Conservation (phyloP, 2,329 filamentous ascomycete genomes). For the Nemania sp. region DNA sequence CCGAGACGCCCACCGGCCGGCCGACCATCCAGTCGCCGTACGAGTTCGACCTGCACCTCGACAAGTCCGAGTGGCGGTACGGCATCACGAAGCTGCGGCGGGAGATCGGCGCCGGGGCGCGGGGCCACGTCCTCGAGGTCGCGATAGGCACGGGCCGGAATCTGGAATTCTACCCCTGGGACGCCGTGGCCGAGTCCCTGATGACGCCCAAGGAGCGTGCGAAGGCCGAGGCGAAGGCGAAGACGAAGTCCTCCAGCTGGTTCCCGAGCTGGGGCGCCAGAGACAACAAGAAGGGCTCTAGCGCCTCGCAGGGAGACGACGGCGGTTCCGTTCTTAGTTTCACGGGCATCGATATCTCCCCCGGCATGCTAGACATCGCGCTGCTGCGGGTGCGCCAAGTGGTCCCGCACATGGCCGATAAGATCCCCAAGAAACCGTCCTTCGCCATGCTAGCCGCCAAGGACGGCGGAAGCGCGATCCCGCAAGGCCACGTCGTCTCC, state of each 20-base stretch:
- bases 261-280: conserved; percentile 1
- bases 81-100: conserved; percentile 58
- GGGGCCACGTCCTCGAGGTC: conserved; percentile 64
- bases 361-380: conserved; percentile 63
- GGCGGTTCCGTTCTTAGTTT: conserved; percentile 54
- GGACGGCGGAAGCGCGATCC: conserved; percentile 6
- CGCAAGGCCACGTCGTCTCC: conserved; percentile 31
- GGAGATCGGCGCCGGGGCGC: conserved; percentile 52
- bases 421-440: conserved; percentile 45
- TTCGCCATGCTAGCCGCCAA: conserved; percentile 35
- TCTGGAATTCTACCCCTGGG: conserved; percentile 63
- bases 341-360: conserved; percentile 65
- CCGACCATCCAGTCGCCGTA: conserved; percentile 55
- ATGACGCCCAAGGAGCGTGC: conserved; percentile 29
- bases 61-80: conserved; percentile 61
- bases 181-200: conserved; percentile 32
- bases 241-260: conserved; percentile 17
- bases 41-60: conserved; percentile 62
- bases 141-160: conserved; percentile 68
- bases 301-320: conserved; percentile 4
- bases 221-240: conserved; percentile 28
- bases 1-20: conserved; percentile 51
- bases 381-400: conserved; percentile 54
- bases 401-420: conserved; percentile 46
- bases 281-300: conserved; percentile 21